Percentiles rank a stretch among this genome's conserved stretches.
phyloP scores from a whole-genome alignment of 306 rosid species.

The Pyrus pyrifolia region DNA sequence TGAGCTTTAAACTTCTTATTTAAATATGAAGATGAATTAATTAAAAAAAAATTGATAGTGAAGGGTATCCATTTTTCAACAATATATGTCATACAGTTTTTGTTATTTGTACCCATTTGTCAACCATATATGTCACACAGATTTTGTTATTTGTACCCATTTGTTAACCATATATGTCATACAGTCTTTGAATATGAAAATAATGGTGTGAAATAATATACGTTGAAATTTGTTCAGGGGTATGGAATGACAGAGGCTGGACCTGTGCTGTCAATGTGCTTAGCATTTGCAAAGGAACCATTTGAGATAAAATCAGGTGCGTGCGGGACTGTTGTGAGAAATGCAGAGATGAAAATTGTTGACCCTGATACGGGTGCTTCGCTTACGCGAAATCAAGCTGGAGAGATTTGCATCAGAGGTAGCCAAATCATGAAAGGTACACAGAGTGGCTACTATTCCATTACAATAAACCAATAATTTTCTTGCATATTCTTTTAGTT shows the following conservation, averaged over 20 bases:
- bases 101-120: no score
- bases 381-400: conserved; percentile 55
- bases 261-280: conserved; percentile 48
- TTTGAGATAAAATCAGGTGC: conserved; percentile 53
- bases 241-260: conserved; percentile 95
- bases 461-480: neutral
- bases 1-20: no score
- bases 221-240: conserved; percentile 33
- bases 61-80: no score
- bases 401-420: conserved; percentile 78
- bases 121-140: no score
- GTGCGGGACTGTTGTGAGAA: conserved; percentile 72
- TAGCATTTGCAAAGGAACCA: conserved; percentile 69
- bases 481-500: neutral
- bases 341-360: conserved; percentile 66
- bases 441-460: neutral
- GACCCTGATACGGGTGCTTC: conserved; percentile 52
- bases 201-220: neutral
- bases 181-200: neutral
- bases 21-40: no score
- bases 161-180: no score
- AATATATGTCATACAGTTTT: no score
- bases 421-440: conserved; percentile 75
- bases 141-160: no score
- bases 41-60: no score